Conservation (phyloP, 2,329 filamentous ascomycete genomes). For the Ophiostoma sp. region DNA sequence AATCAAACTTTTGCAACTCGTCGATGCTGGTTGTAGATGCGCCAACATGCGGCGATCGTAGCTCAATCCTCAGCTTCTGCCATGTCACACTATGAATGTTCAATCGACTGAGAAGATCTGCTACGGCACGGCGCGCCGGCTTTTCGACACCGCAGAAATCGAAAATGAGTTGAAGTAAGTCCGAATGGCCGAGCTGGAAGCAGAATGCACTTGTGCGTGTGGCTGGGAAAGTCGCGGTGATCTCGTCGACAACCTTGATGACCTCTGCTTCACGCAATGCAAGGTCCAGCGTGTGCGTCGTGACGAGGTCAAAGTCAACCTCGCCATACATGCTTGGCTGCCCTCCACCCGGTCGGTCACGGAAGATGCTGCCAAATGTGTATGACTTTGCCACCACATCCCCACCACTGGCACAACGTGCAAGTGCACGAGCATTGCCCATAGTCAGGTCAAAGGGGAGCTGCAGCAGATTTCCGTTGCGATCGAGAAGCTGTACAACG, state of each 20-base stretch:
- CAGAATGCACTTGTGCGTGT: slow-evolving; percentile 69
- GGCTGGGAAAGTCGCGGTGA: slow-evolving; percentile 73
- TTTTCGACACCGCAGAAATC: slow-evolving; percentile 77
- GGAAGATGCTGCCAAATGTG: slow-evolving; percentile 81
- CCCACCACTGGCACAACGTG: slow-evolving; percentile 56
- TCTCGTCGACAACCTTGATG: slow-evolving; percentile 90
- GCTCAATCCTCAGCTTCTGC: slow-evolving; percentile 73
- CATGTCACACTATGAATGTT: slow-evolving; percentile 77
- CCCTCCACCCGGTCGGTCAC: slow-evolving; percentile 70
- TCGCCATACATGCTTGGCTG: slow-evolving; percentile 80
- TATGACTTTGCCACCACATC: slow-evolving; percentile 69
- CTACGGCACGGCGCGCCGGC: slow-evolving; percentile 63
- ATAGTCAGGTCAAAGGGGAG: slow-evolving; percentile 91
- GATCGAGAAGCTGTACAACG: slow-evolving; percentile 73
- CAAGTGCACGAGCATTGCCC: slow-evolving; percentile 78
- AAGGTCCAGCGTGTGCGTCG: slow-evolving; percentile 70
- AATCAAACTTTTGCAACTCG: slow-evolving; percentile 86
- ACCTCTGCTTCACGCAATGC: slow-evolving; percentile 89
- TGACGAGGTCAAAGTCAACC: slow-evolving; percentile 95
- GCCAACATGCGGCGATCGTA: slow-evolving; percentile 74
- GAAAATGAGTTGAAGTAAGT: slow-evolving; percentile 80
- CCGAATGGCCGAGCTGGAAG: slow-evolving; percentile 84
- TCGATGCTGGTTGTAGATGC: slow-evolving; percentile 86
- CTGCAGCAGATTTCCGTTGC: slow-evolving; percentile 81
- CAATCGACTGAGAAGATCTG: slow-evolving; percentile 79